Conservation (phyloP, 306 rosid genomes). For the Leucaena leucocephala region DNA sequence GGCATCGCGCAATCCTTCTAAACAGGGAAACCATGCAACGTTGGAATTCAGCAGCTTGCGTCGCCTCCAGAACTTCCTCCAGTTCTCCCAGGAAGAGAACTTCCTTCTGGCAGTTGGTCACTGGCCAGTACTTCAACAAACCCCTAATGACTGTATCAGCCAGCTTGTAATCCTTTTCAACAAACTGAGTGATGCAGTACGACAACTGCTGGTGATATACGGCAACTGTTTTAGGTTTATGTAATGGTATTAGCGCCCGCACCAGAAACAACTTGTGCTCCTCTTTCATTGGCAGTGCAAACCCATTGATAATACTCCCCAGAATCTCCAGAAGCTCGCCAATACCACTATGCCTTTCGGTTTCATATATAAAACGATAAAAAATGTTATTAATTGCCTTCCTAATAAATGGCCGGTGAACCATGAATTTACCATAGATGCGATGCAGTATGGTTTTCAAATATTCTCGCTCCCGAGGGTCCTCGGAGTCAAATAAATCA, state of each 20-base stretch:
- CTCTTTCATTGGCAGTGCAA: slow-evolving; percentile 97
- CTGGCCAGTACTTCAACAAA: slow-evolving; percentile 88
- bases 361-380: slow-evolving; percentile 87
- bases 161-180: slow-evolving; percentile 90
- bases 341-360: slow-evolving; percentile 85
- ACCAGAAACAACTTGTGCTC: slow-evolving; percentile 93
- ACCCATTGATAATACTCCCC: slow-evolving; percentile 97
- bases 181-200: slow-evolving; percentile 91
- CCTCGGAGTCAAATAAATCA: slow-evolving; percentile 92
- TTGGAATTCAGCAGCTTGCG: slow-evolving; percentile 88
- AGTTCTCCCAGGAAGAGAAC: slow-evolving; percentile 94
- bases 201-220: slow-evolving; percentile 90
- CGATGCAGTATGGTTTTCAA: slow-evolving; percentile 92
- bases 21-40: slow-evolving; percentile 95
- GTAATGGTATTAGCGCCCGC: slow-evolving; percentile 90
- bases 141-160: slow-evolving; percentile 91
- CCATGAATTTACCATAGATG: slow-evolving; percentile 95
- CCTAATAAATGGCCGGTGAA: slow-evolving; percentile 89
- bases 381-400: slow-evolving; percentile 90
- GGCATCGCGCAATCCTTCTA: slow-evolving; percentile 88
- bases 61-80: slow-evolving; percentile 96
- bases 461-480: slow-evolving; percentile 90
- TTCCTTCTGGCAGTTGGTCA: slow-evolving; percentile 92
- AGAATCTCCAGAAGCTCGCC: slow-evolving; percentile 98
- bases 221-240: slow-evolving; percentile 78